These are phyloP conservation scores for Epichloe festucae DNA, from an alignment of 2,329 filamentous ascomycete species.

Conservation along the genomic window DNA sequence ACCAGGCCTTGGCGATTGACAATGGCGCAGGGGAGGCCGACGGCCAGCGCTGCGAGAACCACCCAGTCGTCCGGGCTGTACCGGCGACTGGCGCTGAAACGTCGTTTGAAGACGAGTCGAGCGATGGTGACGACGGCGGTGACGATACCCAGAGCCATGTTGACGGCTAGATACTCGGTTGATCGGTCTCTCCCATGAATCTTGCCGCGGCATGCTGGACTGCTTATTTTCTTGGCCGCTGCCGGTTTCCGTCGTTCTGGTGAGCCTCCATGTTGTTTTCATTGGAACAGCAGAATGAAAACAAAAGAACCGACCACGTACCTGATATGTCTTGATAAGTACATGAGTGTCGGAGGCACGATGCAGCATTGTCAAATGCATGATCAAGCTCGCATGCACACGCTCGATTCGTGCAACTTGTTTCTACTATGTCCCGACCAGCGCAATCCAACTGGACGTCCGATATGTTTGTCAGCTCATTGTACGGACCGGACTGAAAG, in stretches of 20 bases:
- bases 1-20: slow-evolving; percentile 17
- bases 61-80: slow-evolving; percentile 22
- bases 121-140: slow-evolving; percentile 21
- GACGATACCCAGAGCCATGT: slow-evolving; percentile 12
- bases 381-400: slow-evolving; percentile 3
- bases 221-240: slow-evolving; percentile 3
- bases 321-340: neutral
- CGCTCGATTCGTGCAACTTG: neutral
- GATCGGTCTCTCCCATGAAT: neutral
- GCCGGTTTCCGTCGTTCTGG: neutral
- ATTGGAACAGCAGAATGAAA: neutral
- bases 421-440: neutral
- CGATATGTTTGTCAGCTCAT: neutral
- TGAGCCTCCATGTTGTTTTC: neutral
- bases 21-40: slow-evolving; percentile 14
- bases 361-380: slow-evolving; percentile 1
- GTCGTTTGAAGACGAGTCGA: slow-evolving; percentile 20
- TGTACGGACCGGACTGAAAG: no score
- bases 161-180: neutral
- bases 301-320: neutral
- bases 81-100: slow-evolving; percentile 11
- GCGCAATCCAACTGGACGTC: neutral
- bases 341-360: neutral
- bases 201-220: neutral
- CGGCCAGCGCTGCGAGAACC: slow-evolving; percentile 13